These are phyloP conservation scores for Calonectria montana DNA, from an alignment of 2,329 filamentous ascomycete species.

Conservation along the genomic window DNA sequence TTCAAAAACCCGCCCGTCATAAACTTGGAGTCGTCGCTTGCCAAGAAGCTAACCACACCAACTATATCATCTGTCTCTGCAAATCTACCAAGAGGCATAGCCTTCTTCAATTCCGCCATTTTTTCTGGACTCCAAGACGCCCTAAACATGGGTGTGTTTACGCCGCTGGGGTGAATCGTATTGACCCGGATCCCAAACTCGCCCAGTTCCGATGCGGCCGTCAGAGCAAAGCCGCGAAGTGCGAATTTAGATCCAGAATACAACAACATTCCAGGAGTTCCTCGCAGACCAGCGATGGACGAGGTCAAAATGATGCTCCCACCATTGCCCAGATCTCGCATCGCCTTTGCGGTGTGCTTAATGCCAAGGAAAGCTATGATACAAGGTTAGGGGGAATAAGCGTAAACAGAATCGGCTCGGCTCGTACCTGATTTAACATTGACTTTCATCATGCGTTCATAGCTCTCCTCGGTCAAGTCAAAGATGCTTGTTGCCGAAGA, in stretches of 20 bases:
- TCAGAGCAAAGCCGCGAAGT: background rate
- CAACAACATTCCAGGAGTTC: constrained; percentile 3
- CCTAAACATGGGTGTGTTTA: constrained; percentile 11
- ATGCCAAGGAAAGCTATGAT: background rate
- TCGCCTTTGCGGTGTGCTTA: background rate
- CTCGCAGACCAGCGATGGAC: background rate
- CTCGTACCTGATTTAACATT: too few relatives aligned
- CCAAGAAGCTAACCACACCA: constrained; percentile 4
- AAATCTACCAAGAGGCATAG: background rate
- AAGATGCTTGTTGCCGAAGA: too few relatives aligned
- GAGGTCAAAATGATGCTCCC: constrained; percentile 7
- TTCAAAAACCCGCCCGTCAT: constrained; percentile 7
- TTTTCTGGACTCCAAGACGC: background rate
- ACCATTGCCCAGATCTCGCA: background rate
- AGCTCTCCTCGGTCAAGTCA: too few relatives aligned
- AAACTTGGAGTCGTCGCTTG: constrained; percentile 9
- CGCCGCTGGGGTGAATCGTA: constrained; percentile 7
- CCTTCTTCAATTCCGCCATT: background rate
- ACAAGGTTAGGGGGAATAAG: background rate
- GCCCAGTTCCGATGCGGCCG: constrained; percentile 1
- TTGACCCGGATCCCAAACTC: constrained; percentile 9
- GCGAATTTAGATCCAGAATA: constrained; percentile 14
- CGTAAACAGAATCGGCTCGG: too few relatives aligned
- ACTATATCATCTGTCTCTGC: background rate
- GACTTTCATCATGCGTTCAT: too few relatives aligned